These are phyloP conservation scores for Pseudocercospora crystallina DNA, from an alignment of 2,329 filamentous ascomycete genomes.

Conservation along the genomic window DNA sequence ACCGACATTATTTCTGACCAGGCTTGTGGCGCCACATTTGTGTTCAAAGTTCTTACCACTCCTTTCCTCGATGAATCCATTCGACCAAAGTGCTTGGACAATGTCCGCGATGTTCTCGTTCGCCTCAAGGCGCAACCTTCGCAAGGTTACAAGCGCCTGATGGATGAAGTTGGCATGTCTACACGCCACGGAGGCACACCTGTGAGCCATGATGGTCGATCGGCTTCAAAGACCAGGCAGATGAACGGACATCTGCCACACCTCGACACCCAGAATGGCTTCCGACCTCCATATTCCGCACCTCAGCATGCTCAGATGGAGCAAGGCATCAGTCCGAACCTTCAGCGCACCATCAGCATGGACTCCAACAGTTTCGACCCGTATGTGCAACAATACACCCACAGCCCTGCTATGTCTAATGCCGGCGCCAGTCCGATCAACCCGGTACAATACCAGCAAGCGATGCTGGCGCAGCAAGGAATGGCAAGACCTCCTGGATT, in stretches of 20 bases:
- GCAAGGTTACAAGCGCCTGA: conserved; percentile 96
- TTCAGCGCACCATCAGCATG: conserved; percentile 51
- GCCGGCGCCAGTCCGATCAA: conserved; percentile 36
- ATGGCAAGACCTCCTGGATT: conserved; percentile 31
- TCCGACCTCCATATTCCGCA: conserved; percentile 38
- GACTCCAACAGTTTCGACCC: conserved; percentile 51
- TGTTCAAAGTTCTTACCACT: conserved; percentile 97
- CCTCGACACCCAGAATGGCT: conserved; percentile 35
- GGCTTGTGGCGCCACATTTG: conserved; percentile 87
- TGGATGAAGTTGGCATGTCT: conserved; percentile 96
- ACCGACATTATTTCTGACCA: conserved; percentile 91
- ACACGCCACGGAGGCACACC: conserved; percentile 45
- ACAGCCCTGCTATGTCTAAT: conserved; percentile 37
- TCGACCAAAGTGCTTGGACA: conserved; percentile 83
- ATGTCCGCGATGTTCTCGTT: conserved; percentile 82
- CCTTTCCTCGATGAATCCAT: conserved; percentile 95
- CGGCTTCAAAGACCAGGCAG: conserved; percentile 35
- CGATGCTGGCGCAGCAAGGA: conserved; percentile 48
- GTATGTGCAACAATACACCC: conserved; percentile 42
- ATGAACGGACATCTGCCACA: conserved; percentile 36
- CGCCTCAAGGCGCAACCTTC: conserved; percentile 90
- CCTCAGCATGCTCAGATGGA: conserved; percentile 40
- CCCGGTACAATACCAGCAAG: conserved; percentile 59
- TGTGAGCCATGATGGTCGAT: conserved; percentile 36
- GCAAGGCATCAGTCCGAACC: conserved; percentile 35